Base-by-base conservation (phyloP, 2,329 filamentous ascomycete genomes). In the Diaporthe citriasiana region DNA sequence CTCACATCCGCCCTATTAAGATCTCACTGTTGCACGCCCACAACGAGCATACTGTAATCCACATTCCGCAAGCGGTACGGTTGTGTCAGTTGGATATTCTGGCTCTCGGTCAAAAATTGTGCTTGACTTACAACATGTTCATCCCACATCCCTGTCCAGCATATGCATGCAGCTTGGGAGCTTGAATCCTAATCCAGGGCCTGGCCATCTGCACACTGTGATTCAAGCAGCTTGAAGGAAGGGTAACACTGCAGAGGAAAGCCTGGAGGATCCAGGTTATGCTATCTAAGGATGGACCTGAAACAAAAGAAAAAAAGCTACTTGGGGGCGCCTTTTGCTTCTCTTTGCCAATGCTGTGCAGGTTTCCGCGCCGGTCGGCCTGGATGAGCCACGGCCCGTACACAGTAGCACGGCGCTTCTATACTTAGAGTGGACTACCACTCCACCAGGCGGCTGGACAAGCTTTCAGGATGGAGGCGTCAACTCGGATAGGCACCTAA, bases 391-490 rank as follows among this genome's bases (percentile, higher is more conserved):
- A 63, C 69, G 45, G 47, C 45, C 56, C 56, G n/a, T 42, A 22
- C 42, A 19, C 17, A 22, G 42, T 4, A n/a, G 40, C 19, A 51
- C 57, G 35, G 56, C 70, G 56, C 70, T 53, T 53, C 70, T 71
- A 63, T 63, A 63, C 70, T 63, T 71, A 71, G 70, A 57, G 30
- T 47, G n/a, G 33, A 38, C 69, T 30, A 30, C 42, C 45, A n/a
- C 45, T n/a, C n/a, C n/a, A 45, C 17, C 33, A 45, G 30, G 55
- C 55, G 45, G 42, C 51, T 51, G 45, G 30, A 59, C 69, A 71
- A 71, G 69, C 53, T 38, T 59, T 50, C n/a, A 59, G 38, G 68
- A 40, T 70, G 30, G 27, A 59, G 68, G 45, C 68, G 19, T 55
- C 51, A 27, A 57, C 27, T 45, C 42, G 33, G 42, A 27, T 22